These are phyloP conservation scores for Penicillium desertorum DNA, from an alignment of 495 filamentous ascomycete species.

Conservation along the genomic window DNA sequence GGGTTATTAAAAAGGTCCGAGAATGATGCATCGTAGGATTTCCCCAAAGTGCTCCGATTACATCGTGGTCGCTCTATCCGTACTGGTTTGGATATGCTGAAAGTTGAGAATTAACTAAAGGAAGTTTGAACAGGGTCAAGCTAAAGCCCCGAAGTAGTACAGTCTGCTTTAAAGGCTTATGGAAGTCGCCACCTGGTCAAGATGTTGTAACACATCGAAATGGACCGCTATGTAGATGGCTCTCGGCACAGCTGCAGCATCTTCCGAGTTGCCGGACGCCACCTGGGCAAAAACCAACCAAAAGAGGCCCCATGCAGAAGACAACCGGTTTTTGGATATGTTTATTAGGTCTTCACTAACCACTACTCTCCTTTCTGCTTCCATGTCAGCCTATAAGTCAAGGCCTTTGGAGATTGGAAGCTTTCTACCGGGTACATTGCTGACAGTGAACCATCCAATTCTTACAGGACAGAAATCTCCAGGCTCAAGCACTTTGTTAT, in stretches of 20 bases:
- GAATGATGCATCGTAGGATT: neutral
- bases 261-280: too few species aligned
- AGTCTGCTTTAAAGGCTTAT: neutral
- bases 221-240: neutral
- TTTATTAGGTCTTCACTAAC: neutral
- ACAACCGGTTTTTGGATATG: neutral
- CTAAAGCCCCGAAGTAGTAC: neutral
- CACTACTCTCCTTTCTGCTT: neutral
- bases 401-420: neutral
- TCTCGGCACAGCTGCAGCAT: neutral
- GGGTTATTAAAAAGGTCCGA: too few species aligned
- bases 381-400: neutral
- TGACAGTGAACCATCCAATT: slow-evolving; percentile 17
- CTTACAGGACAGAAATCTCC: slow-evolving; percentile 30
- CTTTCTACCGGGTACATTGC: neutral
- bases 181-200: neutral
- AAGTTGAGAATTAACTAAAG: too few species aligned
- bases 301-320: neutral
- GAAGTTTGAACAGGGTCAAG: neutral
- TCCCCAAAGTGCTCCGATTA: neutral
- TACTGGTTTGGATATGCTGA: too few species aligned
- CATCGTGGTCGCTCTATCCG: neutral
- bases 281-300: neutral
- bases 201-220: neutral
- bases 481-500: slow-evolving; percentile 21